Base-by-base conservation (phyloP, 192 early-diverging fungal genomes). In the Phlyctochytrium arcticum region DNA sequence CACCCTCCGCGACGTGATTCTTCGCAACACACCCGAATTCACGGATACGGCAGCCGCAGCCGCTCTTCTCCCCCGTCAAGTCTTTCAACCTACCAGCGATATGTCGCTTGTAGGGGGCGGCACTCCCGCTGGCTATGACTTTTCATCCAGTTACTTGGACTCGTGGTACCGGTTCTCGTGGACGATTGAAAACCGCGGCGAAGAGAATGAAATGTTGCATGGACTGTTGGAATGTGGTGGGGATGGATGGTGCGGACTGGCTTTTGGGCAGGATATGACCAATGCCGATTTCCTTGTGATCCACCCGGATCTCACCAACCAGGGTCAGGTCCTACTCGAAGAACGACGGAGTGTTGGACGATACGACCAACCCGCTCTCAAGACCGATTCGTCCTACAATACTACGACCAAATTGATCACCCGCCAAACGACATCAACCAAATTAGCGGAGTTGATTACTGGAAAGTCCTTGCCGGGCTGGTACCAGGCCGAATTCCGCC, bases 1-100 rank as follows among this genome's bases (percentile, higher is more conserved):
- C 27, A 58, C 65, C 3, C 21, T 2, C 21, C 12, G 39, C 21
- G 54, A 62, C 15, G 35, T 80, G 5, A 54, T 80, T 8, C 27
- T 24, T 36, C 55, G 55, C 27, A 57, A 57, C 34, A 32, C 24
- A n/a, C 50, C 50, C 17, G 50, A 53, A 23, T 12, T 53, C 12
- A 12, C 12, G 21, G 39, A 44, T 0, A 44, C 39, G 12, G 39
- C 2, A 12, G 15, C 12, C 12, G 21, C 2, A 0, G 15, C 12
- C 12, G 21, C 2, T 0, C 12, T 44, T 12, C 39, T 44, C 21
- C 39, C 39, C 12, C 39, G 39, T 19, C 12, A 44, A n/a, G 15
- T 44, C 12, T 44, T 44, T 44, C 39, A 44, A 44, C 12, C 21
- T 19, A 44, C 39, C 12, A 44, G 21, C 21, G 39, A 44, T 44